Evolutionary conservation across 202 grass and related monocot genomes (phyloP), one percentile per base, ranked within the genome.

Genomic region (Alloteropsis angusta): DNA sequence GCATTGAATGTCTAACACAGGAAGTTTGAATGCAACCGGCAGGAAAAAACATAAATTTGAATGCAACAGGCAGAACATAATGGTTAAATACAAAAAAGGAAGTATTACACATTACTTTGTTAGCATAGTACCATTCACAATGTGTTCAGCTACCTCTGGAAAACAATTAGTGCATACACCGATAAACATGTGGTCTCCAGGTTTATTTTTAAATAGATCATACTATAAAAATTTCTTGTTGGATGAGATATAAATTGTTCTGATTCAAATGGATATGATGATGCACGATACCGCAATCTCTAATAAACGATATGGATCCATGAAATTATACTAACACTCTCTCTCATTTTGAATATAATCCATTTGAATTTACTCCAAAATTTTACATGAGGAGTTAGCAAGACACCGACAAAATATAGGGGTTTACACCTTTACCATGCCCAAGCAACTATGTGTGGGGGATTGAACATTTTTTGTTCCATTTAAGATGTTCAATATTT

Each of bases 401-500:
- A 25, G 8, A 10, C 39, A 46, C n/a, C 36, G 65, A 2, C 4
- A 74, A 41, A 75, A 66, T 56, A 77, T 26, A 79, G 55, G 36
- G 25, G 26, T 37, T 55, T 62, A 15, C n/a, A 15, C 56, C 30
- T 56, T 65, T 35, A 66, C 52, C 41, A 59, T 28, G 41, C 30
- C 19, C 61, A 76, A 52, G 47, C 37, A 74, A 55, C 19, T 18
- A 41, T 47, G 42, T 17, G 25, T 4, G 36, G 16, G 22, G 53
- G 19, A 17, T 15, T 50, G 13, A 44, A 9, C 8, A 28, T 55
- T 82, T 4, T 76, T 41, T 34, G 76, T 73, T 61, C 50, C n/a
- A 70, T 77, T 77, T 56, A 57, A 57, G 28, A 71, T 41, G 59
- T 45, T 71, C 57, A 25, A 4, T 73, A 72, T 79, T 76, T 72